Conservation (phyloP, 2,329 filamentous ascomycete species). For the Colletotrichum sp. region DNA sequence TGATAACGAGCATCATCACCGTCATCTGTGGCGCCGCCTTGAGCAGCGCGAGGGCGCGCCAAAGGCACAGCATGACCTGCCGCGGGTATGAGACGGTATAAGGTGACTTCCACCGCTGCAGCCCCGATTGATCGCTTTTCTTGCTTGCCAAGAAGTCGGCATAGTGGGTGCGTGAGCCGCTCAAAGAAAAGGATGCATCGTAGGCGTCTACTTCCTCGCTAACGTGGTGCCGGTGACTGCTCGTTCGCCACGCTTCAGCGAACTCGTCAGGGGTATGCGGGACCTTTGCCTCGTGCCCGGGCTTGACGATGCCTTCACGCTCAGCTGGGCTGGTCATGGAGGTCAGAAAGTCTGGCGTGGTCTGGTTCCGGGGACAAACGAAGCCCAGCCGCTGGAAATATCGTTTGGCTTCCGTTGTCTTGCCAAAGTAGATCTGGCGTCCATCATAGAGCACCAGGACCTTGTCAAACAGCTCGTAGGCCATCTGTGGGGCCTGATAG, state of each 20-base stretch:
- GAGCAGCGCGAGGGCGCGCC: slow-evolving; percentile 22
- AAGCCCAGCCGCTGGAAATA: slow-evolving; percentile 55
- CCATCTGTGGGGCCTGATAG: slow-evolving; percentile 61
- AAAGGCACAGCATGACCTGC: slow-evolving; percentile 25
- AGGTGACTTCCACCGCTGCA: slow-evolving; percentile 20
- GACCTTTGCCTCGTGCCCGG: slow-evolving; percentile 36
- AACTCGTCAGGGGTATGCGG: slow-evolving; percentile 44
- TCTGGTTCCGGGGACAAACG: slow-evolving; percentile 56
- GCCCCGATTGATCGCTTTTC: slow-evolving; percentile 1
- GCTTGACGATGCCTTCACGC: slow-evolving; percentile 38
- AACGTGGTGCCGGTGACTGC: neutral
- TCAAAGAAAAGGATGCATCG: neutral
- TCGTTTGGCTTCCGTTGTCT: slow-evolving; percentile 24
- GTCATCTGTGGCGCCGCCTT: slow-evolving; percentile 24
- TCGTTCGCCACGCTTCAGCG: slow-evolving; percentile 37
- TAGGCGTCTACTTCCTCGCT: neutral
- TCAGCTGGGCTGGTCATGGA: slow-evolving; percentile 49
- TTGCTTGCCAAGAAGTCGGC: slow-evolving; percentile 5
- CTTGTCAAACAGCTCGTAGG: slow-evolving; percentile 65
- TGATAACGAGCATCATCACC: slow-evolving; percentile 28
- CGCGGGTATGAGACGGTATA: slow-evolving; percentile 26
- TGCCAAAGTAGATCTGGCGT: slow-evolving; percentile 60
- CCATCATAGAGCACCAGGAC: slow-evolving; percentile 72
- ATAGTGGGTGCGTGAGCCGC: neutral
- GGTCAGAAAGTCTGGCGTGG: slow-evolving; percentile 74